These are phyloP conservation scores for Magnaporthiopsis incrustans DNA, from an alignment of 2,329 filamentous ascomycete genomes.

Conservation along the genomic window DNA sequence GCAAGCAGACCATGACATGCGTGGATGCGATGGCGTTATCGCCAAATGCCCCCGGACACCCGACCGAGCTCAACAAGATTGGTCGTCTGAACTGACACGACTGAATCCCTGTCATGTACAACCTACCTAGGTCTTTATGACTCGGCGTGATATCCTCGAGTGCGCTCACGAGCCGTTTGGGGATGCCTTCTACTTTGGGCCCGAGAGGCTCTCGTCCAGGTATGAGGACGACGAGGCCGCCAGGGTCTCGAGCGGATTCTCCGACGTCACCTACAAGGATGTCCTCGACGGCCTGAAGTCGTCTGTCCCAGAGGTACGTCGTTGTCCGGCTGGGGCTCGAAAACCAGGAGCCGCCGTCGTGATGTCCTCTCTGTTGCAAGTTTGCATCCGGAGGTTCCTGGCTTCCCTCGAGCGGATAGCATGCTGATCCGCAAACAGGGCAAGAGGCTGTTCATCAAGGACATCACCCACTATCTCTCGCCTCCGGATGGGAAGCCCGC, in stretches of 20 bases:
- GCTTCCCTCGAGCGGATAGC: neutral
- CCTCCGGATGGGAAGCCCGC: constrained; percentile 63
- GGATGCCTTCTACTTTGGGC: constrained; percentile 92
- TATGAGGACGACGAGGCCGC: constrained; percentile 60
- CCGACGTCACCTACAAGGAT: constrained; percentile 62
- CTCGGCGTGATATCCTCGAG: constrained; percentile 68
- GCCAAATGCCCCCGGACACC: neutral
- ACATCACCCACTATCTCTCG: constrained; percentile 89
- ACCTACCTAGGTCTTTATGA: constrained; percentile 82
- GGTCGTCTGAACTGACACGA: neutral
- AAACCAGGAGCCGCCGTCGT: no score
- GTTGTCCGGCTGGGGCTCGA: neutral
- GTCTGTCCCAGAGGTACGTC: constrained; percentile 2
- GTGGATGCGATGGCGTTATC: constrained; percentile 1
- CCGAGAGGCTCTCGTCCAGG: constrained; percentile 73
- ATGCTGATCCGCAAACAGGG: constrained; percentile 41
- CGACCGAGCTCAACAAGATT: neutral
- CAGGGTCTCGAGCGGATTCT: constrained; percentile 56
- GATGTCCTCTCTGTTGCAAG: neutral
- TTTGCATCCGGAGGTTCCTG: neutral
- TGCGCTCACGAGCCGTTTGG: constrained; percentile 95
- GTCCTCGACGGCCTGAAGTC: constrained; percentile 54
- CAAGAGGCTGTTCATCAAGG: constrained; percentile 95
- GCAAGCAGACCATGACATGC: neutral
- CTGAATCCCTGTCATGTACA: neutral